Percentiles rank a stretch among this genome's conserved stretches.
Conservation (phyloP, 2,329 filamentous ascomycete genomes). For the Colletotrichum sp. region DNA sequence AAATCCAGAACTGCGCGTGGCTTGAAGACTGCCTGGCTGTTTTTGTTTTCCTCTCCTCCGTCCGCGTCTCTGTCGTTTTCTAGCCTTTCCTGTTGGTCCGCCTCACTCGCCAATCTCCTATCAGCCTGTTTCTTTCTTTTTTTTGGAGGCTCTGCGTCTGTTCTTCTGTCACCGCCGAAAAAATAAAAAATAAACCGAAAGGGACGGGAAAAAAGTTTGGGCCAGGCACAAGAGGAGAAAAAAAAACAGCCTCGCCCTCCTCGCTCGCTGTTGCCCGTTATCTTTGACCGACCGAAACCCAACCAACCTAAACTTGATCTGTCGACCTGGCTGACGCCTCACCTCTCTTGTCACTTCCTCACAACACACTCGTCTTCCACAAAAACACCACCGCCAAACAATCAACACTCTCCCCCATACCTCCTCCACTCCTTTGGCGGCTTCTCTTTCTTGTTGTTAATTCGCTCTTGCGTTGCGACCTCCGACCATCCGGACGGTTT, state of each 20-base stretch:
- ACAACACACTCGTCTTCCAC: not conserved
- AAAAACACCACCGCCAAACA: not conserved
- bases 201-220: not conserved
- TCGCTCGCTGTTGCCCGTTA: conserved; percentile 4
- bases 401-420: not conserved
- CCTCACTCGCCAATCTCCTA: not conserved
- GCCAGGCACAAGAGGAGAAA: not conserved
- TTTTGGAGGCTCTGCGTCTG: conserved; percentile 13
- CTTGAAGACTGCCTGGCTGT: not conserved
- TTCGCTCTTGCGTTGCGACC: not conserved
- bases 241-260: not conserved
- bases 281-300: conserved; percentile 2
- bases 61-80: not conserved
- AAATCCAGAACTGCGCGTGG: conserved; percentile 8
- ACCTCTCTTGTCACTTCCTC: not conserved
- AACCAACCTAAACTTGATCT: conserved; percentile 5
- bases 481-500: not conserved
- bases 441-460: conserved; percentile 11
- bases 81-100: not conserved
- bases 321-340: conserved; percentile 14
- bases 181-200: not conserved
- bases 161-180: conserved; percentile 11
- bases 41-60: not conserved
- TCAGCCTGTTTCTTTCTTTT: not conserved
- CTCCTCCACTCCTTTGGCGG: conserved; percentile 15